A percentile compares a stretch with the other conserved stretches of the same genome.
Evolutionary conservation across 78 protist species (phyloP).

Genomic region (Polysphondylium violaceum): DNA sequence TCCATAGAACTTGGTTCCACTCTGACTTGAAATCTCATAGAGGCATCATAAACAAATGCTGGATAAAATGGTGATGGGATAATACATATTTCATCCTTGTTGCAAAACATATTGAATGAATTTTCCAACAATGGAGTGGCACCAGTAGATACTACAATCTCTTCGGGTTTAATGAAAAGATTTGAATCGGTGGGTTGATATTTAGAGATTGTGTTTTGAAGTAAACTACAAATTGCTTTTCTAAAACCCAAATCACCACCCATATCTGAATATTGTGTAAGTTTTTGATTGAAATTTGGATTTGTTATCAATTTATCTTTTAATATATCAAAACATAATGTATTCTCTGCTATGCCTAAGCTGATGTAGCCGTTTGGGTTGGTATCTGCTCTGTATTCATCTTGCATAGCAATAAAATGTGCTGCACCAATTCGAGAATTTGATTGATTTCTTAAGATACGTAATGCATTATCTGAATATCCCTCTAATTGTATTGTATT

Average conservation of each 20-base stretch:
- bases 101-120: conserved; percentile 17
- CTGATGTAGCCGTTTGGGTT: conserved; percentile 58
- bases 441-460: neutral
- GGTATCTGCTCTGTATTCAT: neutral
- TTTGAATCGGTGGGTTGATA: neutral
- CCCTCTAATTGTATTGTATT: conserved; percentile 11
- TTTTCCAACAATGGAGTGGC: conserved; percentile 35
- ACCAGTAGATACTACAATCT: conserved; percentile 30
- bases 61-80: conserved; percentile 76
- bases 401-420: neutral
- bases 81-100: conserved; percentile 12
- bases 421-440: neutral
- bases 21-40: conserved; percentile 6
- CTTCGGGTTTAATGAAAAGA: neutral
- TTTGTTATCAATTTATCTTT: conserved; percentile 25
- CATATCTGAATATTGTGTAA: conserved; percentile 26
- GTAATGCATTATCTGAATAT: conserved; percentile 13
- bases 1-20: conserved; percentile 18
- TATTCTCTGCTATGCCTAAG: conserved; percentile 68
- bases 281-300: neutral
- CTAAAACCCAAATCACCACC: conserved; percentile 33
- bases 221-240: conserved; percentile 6
- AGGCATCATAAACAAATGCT: conserved; percentile 39
- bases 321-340: conserved; percentile 16
- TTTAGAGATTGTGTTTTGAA: conserved; percentile 2